phyloP scores from a whole-genome alignment of 2,329 filamentous ascomycete genomes.

The Trichoderma atroviride region DNA sequence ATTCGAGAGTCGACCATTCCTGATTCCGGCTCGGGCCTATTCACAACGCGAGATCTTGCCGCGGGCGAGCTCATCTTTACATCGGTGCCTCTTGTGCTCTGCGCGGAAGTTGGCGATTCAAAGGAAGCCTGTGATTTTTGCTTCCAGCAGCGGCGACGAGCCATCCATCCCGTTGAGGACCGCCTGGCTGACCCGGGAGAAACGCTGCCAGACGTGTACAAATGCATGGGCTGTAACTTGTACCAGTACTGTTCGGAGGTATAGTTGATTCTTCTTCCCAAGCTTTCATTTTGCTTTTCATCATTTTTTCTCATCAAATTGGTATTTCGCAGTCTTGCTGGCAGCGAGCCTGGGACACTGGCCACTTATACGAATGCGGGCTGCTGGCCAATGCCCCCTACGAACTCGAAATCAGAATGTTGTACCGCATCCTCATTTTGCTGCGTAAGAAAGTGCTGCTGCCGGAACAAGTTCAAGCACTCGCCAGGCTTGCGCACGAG shows the following conservation, averaged over 20 bases:
- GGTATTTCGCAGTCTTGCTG: slow-evolving; percentile 2
- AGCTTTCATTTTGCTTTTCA: background rate
- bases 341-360: slow-evolving; percentile 17
- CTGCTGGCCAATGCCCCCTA: background rate
- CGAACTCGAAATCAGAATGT: background rate
- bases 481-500: slow-evolving; percentile 1
- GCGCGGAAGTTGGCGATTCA: background rate
- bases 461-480: background rate
- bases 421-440: slow-evolving; percentile 20
- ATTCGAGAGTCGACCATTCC: slow-evolving; percentile 8
- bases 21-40: background rate
- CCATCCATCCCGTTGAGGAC: slow-evolving; percentile 2
- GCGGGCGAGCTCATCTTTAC: slow-evolving; percentile 17
- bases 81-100: slow-evolving; percentile 16
- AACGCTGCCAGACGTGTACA: background rate
- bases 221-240: slow-evolving; percentile 12
- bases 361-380: slow-evolving; percentile 23
- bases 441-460: slow-evolving; percentile 6
- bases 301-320: background rate
- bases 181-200: background rate
- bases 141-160: slow-evolving; percentile 7
- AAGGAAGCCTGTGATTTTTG: slow-evolving; percentile 18
- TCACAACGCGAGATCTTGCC: slow-evolving; percentile 2
- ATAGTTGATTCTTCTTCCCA: background rate
- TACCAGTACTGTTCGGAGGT: slow-evolving; percentile 24